Base-by-base conservation (phyloP, 169 alveolate species). In the Plasmodium vivax region DNA sequence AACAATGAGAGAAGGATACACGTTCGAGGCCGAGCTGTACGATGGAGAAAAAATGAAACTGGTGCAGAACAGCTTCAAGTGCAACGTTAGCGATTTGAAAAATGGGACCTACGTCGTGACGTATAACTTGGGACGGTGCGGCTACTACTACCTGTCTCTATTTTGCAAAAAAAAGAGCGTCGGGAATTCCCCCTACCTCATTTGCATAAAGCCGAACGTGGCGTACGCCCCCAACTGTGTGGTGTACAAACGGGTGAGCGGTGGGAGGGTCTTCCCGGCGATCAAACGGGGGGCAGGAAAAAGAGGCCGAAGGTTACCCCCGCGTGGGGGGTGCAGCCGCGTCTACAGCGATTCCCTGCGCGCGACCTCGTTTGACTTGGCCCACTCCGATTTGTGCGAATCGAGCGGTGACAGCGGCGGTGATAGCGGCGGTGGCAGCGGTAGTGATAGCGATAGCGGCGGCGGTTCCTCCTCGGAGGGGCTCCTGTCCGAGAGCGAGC, bases 31-130 rank as follows among this genome's bases (percentile, higher is more conserved):
- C 12, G 38, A 30, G 7, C 54, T 43, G 38, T 90, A 68, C 72
- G 91, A 82, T 62, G 56, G 72, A 2, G 84, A 90, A 81, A 80
- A 27, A 51, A 30, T 23, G 43, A 90, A 90, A 54, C 23, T 90
- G 73, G 58, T 58, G 14, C n/a, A 58, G 68, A 71, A 90, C 1
- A 41, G 92, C 30, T n/a, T 81, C 3, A 90, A 74, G 74, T 90
- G 94, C 34, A 79, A 79, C 73, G 30, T 90, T 27, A 54, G 74
- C 4, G 94, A 90, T 71, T 71, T 90, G 27, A 79, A 90, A 82
- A 90, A 90, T 90, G 94, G 94, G 73, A 56, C 84, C 10, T 90
- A 90, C 54, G n/a, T 90, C n/a, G 83, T 90, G 19, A 43, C 94
- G 7, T 90, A 62, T 62, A 80, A 16, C 54, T 38, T 90, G 34